Base-by-base conservation (phyloP, 495 filamentous ascomycete species). In the Penicillium fimorum region DNA sequence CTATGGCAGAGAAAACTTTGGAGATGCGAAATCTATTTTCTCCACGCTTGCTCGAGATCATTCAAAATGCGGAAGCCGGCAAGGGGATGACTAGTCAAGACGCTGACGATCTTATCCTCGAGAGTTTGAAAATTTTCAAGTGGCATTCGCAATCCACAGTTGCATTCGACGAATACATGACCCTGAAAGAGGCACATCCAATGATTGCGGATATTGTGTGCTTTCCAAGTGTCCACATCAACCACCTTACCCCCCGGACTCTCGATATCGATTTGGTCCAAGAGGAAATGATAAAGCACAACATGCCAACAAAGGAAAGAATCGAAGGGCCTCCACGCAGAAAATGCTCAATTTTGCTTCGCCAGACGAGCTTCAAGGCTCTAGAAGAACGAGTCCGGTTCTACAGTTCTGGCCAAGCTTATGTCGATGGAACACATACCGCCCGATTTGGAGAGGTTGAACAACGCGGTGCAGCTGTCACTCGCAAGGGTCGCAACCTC, bases 381-480 rank as follows among this genome's bases (percentile, higher is more conserved):
- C 55, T 75, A n/a, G 66, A 76, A 51, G 75, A 78, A 40, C 58
- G 61, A 0, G 70, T 78, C 1, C 58, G 63, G 15, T 75, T n/a
- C n/a, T n/a, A n/a, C n/a, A n/a, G n/a, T n/a, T n/a, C n/a, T n/a
- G n/a, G n/a, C n/a, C n/a, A n/a, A n/a, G n/a, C n/a, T n/a, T n/a
- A n/a, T 76, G 49, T 75, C 0, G 59, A 66, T 20, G 70, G 73
- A 10, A 67, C 69, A 0, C 75, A 78, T 50, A 75, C 65, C 10
- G 75, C 74, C 0, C 65, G 75, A 1, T 78, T 78, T 48, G 75
- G 74, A 1, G 74, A 78, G 41, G 66, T 78, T 9, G 75, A 78
- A 56, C 68, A 78, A 60, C 66, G 74, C 3, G 74, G 74, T 1
- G 70, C 68, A 25, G 73, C 75, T 1, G 57, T 78, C 5, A 78